Conservation (phyloP, 495 filamentous ascomycete genomes). For the Evansstolkia leycettana region DNA sequence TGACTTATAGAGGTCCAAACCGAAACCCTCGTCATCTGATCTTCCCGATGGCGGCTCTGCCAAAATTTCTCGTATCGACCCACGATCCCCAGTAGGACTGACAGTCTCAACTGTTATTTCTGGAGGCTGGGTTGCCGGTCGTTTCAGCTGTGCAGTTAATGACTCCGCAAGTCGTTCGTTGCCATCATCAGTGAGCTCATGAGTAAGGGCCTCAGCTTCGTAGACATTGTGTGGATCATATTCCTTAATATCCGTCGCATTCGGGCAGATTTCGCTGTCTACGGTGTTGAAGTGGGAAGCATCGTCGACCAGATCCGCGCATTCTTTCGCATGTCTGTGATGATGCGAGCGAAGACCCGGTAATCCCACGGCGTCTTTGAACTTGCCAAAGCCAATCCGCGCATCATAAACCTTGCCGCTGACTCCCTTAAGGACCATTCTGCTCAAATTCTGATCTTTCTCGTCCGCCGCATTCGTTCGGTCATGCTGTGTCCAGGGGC, state of each 20-base stretch:
- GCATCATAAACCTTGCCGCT: slow-evolving; percentile 73
- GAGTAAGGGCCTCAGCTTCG: too few relatives aligned
- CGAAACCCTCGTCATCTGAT: slow-evolving; percentile 17
- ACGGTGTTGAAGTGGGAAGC: slow-evolving; percentile 16
- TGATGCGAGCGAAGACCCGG: slow-evolving; percentile 37
- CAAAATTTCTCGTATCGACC: slow-evolving; percentile 8
- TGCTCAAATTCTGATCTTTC: slow-evolving; percentile 53
- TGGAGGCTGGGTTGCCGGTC: slow-evolving; percentile 6
- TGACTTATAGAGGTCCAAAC: slow-evolving; percentile 19
- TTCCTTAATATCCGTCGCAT: neutral
- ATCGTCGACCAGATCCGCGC: slow-evolving; percentile 18
- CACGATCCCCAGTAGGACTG: slow-evolving; percentile 9
- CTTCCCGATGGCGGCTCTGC: slow-evolving; percentile 2
- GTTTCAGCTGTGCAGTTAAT: neutral
- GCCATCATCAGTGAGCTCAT: too few relatives aligned
- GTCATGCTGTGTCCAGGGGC: slow-evolving; percentile 19
- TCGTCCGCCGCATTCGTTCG: slow-evolving; percentile 30
- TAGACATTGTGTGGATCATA: neutral
- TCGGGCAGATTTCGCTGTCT: slow-evolving; percentile 25
- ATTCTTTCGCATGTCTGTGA: slow-evolving; percentile 30
- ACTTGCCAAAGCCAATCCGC: slow-evolving; percentile 67
- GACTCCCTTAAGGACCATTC: slow-evolving; percentile 64
- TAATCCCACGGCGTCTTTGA: slow-evolving; percentile 72
- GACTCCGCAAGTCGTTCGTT: neutral
- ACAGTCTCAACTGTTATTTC: slow-evolving; percentile 18